Conservation (phyloP, 805 yeast species). For the Ogataea saltuana region DNA sequence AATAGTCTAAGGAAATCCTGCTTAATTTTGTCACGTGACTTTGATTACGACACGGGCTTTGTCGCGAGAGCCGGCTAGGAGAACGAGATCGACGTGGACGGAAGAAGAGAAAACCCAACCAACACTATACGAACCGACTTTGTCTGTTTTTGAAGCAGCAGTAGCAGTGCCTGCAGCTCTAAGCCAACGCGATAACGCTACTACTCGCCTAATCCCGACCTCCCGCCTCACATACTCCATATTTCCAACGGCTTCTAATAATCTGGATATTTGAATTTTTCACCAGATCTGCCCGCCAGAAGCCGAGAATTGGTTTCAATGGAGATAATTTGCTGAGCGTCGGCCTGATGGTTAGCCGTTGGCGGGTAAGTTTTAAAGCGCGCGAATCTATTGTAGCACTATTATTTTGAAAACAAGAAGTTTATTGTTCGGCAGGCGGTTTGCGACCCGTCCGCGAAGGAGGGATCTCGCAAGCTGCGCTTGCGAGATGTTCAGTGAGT, state of each 20-base stretch:
- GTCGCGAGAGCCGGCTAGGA: too few relatives aligned
- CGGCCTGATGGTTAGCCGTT: constrained; percentile 3
- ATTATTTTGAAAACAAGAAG: constrained; percentile 1
- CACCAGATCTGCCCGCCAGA: constrained; percentile 1
- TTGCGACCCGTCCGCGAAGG: constrained; percentile 7
- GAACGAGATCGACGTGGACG: too few relatives aligned
- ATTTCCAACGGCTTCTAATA: too few relatives aligned
- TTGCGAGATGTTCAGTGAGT: background rate
- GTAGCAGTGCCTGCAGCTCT: too few relatives aligned
- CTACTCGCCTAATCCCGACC: too few relatives aligned
- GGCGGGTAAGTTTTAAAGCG: background rate
- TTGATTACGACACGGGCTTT: too few relatives aligned
- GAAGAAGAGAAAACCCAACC: too few relatives aligned
- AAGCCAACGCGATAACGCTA: too few relatives aligned
- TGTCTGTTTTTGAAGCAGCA: too few relatives aligned
- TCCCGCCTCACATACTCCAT: too few relatives aligned
- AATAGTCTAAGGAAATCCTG: too few relatives aligned
- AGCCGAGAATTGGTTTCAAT: background rate
- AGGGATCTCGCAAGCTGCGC: background rate
- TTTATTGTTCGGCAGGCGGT: background rate
- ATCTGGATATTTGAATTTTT: background rate
- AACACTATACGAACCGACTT: too few relatives aligned
- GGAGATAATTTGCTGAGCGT: background rate
- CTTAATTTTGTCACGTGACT: background rate
- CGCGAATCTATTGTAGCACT: constrained; percentile 3